Evolutionary conservation across 2,329 filamentous ascomycete species (phyloP), one percentile per base, ranked within the genome.

Genomic region (Talaromyces sp.): DNA sequence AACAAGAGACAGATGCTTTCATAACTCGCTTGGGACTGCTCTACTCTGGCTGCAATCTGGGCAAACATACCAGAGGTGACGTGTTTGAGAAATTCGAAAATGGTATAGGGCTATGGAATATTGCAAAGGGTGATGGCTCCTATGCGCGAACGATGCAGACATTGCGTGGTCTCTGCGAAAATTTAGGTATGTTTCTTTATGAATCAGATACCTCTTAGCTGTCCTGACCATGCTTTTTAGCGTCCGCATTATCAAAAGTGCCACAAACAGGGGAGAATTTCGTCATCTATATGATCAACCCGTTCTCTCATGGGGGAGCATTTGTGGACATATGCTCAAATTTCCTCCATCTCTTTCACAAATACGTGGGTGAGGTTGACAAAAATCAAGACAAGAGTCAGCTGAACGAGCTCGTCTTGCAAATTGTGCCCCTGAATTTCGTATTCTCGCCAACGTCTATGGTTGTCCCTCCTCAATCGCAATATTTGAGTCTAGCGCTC

Each of bases 201-300:
- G 9, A 3, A 43, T 8, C 41, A 27, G 13, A n/a, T 41, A 47
- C 49, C 1, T 41, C 6, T 22, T 35, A 15, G 25, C 35, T 43
- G 62, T 41, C 22, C 33, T 52, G n/a, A 39, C 59, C 25, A 31
- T 17, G 7, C 13, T 66, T 7, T 73, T 63, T 35, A 79, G 79
- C 77, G 22, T 70, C 67, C 15, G 72, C 75, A 58, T 70, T 82
- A 27, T 71, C 76, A 2, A 74, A 75, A 43, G 68, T 72, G 33
- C 67, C 77, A 17, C 69, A 73, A 13, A 73, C 68, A 37, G 73
- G 71, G 10, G 74, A 79, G 15, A 84, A 78, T 67, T 78, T 85
- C 52, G 82, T 89, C 39, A 78, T 89, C 56, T 88, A 87, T 71
- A 83, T 88, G 64, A 72, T 88, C 59, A 84, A 87, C 69, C 84